Conservation (phyloP, 2,329 filamentous ascomycete genomes). For the Cladorrhinum sp. region DNA sequence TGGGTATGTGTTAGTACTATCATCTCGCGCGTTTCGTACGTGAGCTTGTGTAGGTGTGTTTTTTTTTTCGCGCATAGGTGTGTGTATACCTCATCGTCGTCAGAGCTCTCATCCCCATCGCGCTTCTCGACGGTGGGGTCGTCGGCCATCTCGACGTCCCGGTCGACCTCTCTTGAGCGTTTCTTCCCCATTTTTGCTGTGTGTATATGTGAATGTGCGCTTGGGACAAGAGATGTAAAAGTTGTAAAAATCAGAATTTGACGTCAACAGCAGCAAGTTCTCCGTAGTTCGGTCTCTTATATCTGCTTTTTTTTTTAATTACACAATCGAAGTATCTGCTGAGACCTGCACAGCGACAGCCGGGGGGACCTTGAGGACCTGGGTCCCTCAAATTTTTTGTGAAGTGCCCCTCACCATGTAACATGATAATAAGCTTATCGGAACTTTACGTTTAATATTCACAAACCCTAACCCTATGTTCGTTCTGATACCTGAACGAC, state of each 20-base stretch:
- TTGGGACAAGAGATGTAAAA: not conserved
- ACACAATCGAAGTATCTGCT: not conserved
- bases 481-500: no score
- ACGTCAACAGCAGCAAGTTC: not conserved
- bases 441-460: not conserved
- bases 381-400: slow-evolving; percentile 17
- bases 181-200: slow-evolving; percentile 36
- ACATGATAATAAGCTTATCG: slow-evolving; percentile 2
- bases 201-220: not conserved
- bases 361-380: slow-evolving; percentile 21
- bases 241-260: not conserved
- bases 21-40: no score
- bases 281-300: not conserved
- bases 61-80: slow-evolving; percentile 20
- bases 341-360: not conserved
- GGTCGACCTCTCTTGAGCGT: slow-evolving; percentile 36
- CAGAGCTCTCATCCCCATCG: slow-evolving; percentile 47
- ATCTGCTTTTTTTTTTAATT: not conserved
- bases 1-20: not conserved
- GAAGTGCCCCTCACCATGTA: not conserved
- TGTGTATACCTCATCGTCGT: slow-evolving; percentile 44
- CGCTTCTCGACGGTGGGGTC: slow-evolving; percentile 32
- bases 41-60: no score
- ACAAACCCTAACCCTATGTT: not conserved
- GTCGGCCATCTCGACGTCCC: slow-evolving; percentile 22